Base-by-base conservation (phyloP, 495 filamentous ascomycete species). In the Daldinia childiae region DNA sequence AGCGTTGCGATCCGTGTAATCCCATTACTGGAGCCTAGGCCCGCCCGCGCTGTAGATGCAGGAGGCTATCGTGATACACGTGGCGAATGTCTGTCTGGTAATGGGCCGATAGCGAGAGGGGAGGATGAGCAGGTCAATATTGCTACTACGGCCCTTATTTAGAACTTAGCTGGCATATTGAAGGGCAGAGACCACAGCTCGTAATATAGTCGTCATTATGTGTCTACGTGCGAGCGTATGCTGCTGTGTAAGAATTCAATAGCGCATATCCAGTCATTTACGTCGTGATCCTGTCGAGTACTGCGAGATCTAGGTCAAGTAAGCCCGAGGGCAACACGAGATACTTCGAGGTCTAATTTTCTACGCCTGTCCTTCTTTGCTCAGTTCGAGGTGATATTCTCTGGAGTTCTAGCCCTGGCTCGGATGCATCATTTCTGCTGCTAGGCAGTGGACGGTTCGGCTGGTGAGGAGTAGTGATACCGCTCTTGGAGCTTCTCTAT, bases 401-500 rank as follows among this genome's bases (percentile, higher is more conserved):
- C 43, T 58, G 0, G 34, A 51, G 43, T 62, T 67, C 69, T 66
- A 48, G 63, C 54, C 63, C 69, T 24, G 41, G 19, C 8, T 17
- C 26, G 36, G 51, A 41, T 58, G 29, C 50, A 38, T 65, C 24
- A 21, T 54, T 41, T 67, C 34, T 67, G 39, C 9, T 55, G 39
- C 29, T 45, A 34, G 63, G 30, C 43, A 48, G 29, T 45, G 38
- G 36, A 36, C 41, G 39, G 56, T 52, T 66, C 57, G 43, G 59
- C 27, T 52, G 32, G 58, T 59, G 52, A 26, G 55, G 26, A 48
- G 69, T 41, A 41, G 59, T 58, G 41, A 64, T 58, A 64, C 64
- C 52, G 34, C 43, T 48, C 41, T 50, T 52, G 14, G 55, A 60
- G 27, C 29, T 66, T 58, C 64, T 45, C 59, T 48, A 27, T 48